phyloP scores from a whole-genome alignment of 139 green algal species.

The Zygnema cylindricum region DNA sequence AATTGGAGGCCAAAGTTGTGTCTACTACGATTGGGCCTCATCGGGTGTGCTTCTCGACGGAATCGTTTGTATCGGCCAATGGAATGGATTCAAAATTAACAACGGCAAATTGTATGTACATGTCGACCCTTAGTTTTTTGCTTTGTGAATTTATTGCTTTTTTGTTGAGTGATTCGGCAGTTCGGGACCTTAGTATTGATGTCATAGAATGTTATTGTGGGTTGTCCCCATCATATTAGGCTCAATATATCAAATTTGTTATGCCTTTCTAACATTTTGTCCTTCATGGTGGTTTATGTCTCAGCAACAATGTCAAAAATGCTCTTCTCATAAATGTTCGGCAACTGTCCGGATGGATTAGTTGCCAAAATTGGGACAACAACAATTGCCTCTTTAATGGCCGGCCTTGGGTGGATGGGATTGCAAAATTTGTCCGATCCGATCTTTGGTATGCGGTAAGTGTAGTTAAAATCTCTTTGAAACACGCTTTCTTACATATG shows the following conservation, averaged over 20 bases:
- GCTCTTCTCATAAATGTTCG: background rate
- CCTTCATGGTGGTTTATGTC: background rate
- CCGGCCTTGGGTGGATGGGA: background rate
- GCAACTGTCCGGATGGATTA: conserved; percentile 12
- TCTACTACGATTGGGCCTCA: conserved; percentile 43
- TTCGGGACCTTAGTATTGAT: too few species aligned
- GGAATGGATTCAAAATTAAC: conserved; percentile 44
- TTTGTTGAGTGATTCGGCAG: background rate
- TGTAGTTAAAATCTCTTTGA: background rate
- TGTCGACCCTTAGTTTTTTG: background rate
- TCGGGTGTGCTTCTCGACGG: conserved; percentile 20
- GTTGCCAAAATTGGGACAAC: conserved; percentile 17
- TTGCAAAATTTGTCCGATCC: background rate
- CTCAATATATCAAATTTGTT: too few species aligned
- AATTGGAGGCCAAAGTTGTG: background rate
- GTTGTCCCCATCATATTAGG: too few species aligned
- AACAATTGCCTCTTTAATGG: conserved; percentile 8
- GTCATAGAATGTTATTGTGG: too few species aligned
- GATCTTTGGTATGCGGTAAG: background rate
- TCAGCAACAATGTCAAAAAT: background rate
- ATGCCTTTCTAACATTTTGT: background rate
- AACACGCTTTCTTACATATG: background rate
- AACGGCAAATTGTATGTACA: conserved; percentile 23
- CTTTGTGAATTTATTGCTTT: background rate
- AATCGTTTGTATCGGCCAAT: conserved; percentile 21